Evolutionary conservation across 768 basidiomycete species (phyloP).

Genomic region (Coprinopsis sp.): DNA sequence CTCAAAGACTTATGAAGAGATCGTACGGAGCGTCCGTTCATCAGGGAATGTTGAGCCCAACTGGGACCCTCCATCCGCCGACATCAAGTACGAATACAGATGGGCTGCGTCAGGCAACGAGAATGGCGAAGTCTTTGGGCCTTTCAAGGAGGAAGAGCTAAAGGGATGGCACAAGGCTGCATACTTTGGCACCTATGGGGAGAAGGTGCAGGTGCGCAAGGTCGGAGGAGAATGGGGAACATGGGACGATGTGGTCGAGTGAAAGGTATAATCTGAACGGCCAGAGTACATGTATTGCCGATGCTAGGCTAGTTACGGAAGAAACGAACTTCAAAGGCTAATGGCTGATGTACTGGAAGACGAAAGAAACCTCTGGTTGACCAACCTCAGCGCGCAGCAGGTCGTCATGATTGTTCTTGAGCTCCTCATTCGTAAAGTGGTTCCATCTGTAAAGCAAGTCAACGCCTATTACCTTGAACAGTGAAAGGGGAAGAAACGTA

Average conservation of each 20-base stretch:
- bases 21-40: conserved; percentile 70
- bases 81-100: conserved; percentile 74
- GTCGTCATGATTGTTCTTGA: conserved; percentile 93
- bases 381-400: conserved; percentile 87
- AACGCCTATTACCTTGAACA: not conserved
- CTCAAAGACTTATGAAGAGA: conserved; percentile 78
- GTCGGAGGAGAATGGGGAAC: conserved; percentile 68
- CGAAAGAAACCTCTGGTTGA: conserved; percentile 81
- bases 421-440: conserved; percentile 86
- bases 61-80: conserved; percentile 77
- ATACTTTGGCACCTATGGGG: conserved; percentile 76
- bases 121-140: conserved; percentile 63
- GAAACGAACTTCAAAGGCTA: conserved; percentile 28
- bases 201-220: conserved; percentile 69
- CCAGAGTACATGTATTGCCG: conserved; percentile 13
- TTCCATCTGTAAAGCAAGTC: conserved; percentile 87
- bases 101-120: conserved; percentile 59
- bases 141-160: conserved; percentile 78
- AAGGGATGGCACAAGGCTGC: conserved; percentile 71
- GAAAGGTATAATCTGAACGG: conserved; percentile 9
- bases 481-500: conserved; percentile 40
- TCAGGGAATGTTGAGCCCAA: conserved; percentile 62
- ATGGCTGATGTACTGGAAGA: conserved; percentile 95
- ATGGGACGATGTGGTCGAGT: conserved; percentile 60
- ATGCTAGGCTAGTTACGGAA: conserved; percentile 13